Base-by-base conservation (phyloP, 495 filamentous ascomycete genomes). In the Aspergillus haitiensis region DNA sequence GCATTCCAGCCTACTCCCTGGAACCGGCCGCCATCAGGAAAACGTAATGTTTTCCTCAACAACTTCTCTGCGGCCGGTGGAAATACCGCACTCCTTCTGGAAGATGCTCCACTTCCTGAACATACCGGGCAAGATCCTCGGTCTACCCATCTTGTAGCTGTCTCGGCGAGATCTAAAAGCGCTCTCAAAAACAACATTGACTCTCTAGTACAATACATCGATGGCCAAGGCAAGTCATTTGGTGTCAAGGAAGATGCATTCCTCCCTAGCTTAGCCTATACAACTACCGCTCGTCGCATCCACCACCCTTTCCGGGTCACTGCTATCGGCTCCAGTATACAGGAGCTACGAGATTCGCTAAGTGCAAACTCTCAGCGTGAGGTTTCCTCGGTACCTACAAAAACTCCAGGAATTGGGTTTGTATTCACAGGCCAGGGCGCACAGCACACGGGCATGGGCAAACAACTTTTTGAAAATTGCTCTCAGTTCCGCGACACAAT, bases 271-370 rank as follows among this genome's bases (percentile, higher is more conserved):
- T 49, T 94, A 6, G 85, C 91, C 6, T 96, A 95, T 71, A 91
- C 89, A 6, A 90, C 88, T 1, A 94, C 91, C 9, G 91, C 91
- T 47, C 83, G 91, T 60, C 86, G 86, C n/a, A 84, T 89, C n/a
- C 91, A 93, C 60, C 87, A 93, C 68, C 83, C 85, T 50, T 88
- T 86, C 78, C 85, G 91, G 49, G 81, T 88, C 57, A 82, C 81
- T 42, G 80, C 89, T 16, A 72, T 77, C 8, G 87, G 78, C 1
- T 73, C 77, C 47, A 71, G 59, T 13, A 32, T 74, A 58, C 70
- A 76, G 12, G 65, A 69, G 12, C 61, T 72, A n/a, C 56, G 68
- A 1, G 63, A 66, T 15, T 66, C 68, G 16, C 68, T 79, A 57
- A 65, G 53, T 34, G 31, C 52, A 10, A 49, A 40, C 31, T 40